Evolutionary conservation across 768 basidiomycete species (phyloP).

Genomic region (Russula dissimulans): DNA sequence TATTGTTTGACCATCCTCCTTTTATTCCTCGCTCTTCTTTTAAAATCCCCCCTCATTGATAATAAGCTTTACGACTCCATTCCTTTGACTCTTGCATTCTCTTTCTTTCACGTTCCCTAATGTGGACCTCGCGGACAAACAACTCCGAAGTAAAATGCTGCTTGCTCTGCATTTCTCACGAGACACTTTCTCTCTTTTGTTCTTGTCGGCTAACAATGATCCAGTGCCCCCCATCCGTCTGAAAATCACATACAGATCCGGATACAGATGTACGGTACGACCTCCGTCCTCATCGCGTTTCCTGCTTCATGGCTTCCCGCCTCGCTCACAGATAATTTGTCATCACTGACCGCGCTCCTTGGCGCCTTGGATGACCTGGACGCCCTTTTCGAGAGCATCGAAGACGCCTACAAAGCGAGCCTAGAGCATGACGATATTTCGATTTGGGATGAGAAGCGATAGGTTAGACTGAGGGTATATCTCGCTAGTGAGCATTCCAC

Average conservation of each 20-base stretch:
- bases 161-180: neutral
- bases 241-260: slow-evolving; percentile 94
- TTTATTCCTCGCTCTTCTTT: neutral
- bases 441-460: slow-evolving; percentile 63
- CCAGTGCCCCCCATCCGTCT: slow-evolving; percentile 87
- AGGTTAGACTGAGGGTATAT: neutral
- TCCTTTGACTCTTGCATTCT: neutral
- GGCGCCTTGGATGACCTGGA: slow-evolving; percentile 72
- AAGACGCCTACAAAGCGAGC: slow-evolving; percentile 56
- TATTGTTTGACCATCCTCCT: slow-evolving; percentile 4
- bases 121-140: neutral
- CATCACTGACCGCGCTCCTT: slow-evolving; percentile 73
- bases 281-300: neutral
- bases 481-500: neutral
- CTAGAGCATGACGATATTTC: slow-evolving; percentile 47
- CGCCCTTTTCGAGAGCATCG: slow-evolving; percentile 59
- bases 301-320: neutral
- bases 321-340: slow-evolving; percentile 58
- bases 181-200: neutral
- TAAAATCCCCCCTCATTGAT: neutral
- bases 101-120: neutral
- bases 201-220: neutral
- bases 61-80: slow-evolving; percentile 9
- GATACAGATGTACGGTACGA: slow-evolving; percentile 99
- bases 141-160: neutral